Conservation (phyloP, 176 grass and related monocot species). For the sorghum (Sorghum bicolor) region Sorghum_bicolor_NCBIv3 NC_012870.2:9932001-9932500, state of each 20-base stretch:
- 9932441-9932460: constrained; percentile 6
- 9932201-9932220: constrained; percentile 66
- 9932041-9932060: neutral
- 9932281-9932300: constrained; percentile 68
- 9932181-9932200: constrained; percentile 64
- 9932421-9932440: constrained; percentile 46
- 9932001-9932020: neutral
- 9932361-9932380: constrained; percentile 78
- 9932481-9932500: neutral
- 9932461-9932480: neutral
- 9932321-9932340: constrained; percentile 62
- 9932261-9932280: constrained; percentile 61
- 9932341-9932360: constrained; percentile 76
- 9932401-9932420: constrained; percentile 78
- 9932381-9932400: constrained; percentile 46
- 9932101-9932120: neutral
- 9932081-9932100: neutral
- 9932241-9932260: constrained; percentile 69
- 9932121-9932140: neutral
- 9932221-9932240: constrained; percentile 64
- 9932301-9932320: constrained; percentile 63
- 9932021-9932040: neutral
- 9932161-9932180: constrained; percentile 88
- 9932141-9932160: constrained; percentile 41
- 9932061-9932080: neutral